Percentiles rank a stretch among this genome's conserved stretches.
Evolutionary conservation across 1,139 yeast genomes (phyloP).

Genomic region (Candida pseudoviswanathii): DNA sequence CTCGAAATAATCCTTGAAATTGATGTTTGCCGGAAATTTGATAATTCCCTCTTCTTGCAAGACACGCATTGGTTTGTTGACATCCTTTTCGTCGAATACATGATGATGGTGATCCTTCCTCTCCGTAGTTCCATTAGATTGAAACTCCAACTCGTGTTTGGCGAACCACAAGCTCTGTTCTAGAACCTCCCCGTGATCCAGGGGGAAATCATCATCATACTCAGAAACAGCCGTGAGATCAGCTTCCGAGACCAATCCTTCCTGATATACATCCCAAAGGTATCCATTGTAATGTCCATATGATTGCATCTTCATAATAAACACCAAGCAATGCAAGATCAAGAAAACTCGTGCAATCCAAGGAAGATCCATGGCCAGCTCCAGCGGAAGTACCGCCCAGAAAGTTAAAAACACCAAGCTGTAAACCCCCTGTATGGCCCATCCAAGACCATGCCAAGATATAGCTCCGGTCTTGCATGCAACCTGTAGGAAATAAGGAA

Average conservation of each 20-base stretch:
- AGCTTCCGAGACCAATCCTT: slow-evolving; percentile 50
- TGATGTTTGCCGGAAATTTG: slow-evolving; percentile 71
- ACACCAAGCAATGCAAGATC: slow-evolving; percentile 78
- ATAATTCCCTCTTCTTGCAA: slow-evolving; percentile 25
- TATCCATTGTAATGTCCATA: slow-evolving; percentile 89
- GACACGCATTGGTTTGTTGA: slow-evolving; percentile 20
- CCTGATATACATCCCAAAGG: slow-evolving; percentile 65
- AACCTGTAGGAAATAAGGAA: slow-evolving; percentile 57
- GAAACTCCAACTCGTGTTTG: slow-evolving; percentile 60
- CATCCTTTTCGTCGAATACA: slow-evolving; percentile 15
- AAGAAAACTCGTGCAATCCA: slow-evolving; percentile 90
- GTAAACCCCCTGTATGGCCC: slow-evolving; percentile 57
- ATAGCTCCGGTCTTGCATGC: slow-evolving; percentile 44
- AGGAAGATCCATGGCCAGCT: slow-evolving; percentile 50
- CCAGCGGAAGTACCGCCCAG: slow-evolving; percentile 55
- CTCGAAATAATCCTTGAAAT: slow-evolving; percentile 62
- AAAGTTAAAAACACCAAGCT: slow-evolving; percentile 55
- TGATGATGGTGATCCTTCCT: slow-evolving; percentile 9
- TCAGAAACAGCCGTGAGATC: slow-evolving; percentile 25
- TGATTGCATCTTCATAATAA: slow-evolving; percentile 92
- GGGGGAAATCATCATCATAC: slow-evolving; percentile 19
- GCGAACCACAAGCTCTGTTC: slow-evolving; percentile 60
- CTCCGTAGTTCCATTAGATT: slow-evolving; percentile 30
- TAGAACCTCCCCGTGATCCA: slow-evolving; percentile 31
- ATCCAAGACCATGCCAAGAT: slow-evolving; percentile 63